phyloP scores from a whole-genome alignment of 176 grass and related monocot species.

The Sorghum bicolor region Sorghum_bicolor_NCBIv3 NC_012870.2:77750501-77751000 shows the following conservation, averaged over 20 bases:
- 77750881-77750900: conserved; percentile 5
- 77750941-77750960: conserved; percentile 46
- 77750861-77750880: conserved; percentile 35
- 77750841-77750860: conserved; percentile 39
- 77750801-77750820: conserved; percentile 28
- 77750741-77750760: conserved; percentile 38
- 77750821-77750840: conserved; percentile 37
- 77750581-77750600: conserved; percentile 21
- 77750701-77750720: conserved; percentile 35
- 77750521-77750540: conserved; percentile 42
- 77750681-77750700: conserved; percentile 35
- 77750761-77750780: conserved; percentile 52
- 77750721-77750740: conserved; percentile 29
- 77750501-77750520: conserved; percentile 26
- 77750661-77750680: conserved; percentile 30
- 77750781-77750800: conserved; percentile 12
- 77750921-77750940: conserved; percentile 23
- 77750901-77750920: conserved; percentile 20
- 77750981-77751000: conserved; percentile 9
- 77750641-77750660: conserved; percentile 29
- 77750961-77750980: conserved; percentile 47
- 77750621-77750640: conserved; percentile 36
- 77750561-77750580: conserved; percentile 22
- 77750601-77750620: conserved; percentile 19
- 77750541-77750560: conserved; percentile 32